phyloP scores from a whole-genome alignment of 2,329 filamentous ascomycete species.

The Sphaerulina vaccinii region DNA sequence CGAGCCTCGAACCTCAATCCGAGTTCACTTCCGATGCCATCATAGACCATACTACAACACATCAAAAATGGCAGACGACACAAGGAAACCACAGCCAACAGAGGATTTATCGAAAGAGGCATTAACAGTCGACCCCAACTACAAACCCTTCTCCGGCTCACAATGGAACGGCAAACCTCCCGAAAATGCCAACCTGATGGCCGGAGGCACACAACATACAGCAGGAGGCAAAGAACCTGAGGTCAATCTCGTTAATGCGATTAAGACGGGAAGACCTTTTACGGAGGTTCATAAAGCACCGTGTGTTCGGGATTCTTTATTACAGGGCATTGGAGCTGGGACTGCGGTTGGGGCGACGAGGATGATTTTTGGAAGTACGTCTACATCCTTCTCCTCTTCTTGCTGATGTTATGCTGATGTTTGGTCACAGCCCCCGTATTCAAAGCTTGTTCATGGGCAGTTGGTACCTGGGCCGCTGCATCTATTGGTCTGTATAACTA shows the following conservation, averaged over 20 bases:
- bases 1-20: background rate
- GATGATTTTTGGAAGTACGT: constrained; percentile 71
- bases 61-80: constrained; percentile 48
- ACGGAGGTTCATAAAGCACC: constrained; percentile 72
- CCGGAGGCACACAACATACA: constrained; percentile 59
- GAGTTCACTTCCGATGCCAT: constrained; percentile 3
- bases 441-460: constrained; percentile 79
- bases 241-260: constrained; percentile 53
- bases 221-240: constrained; percentile 64
- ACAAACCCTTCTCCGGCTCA: constrained; percentile 36
- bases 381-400: background rate
- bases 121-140: constrained; percentile 33
- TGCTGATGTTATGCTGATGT: constrained; percentile 13
- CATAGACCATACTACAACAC: constrained; percentile 14
- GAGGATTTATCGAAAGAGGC: constrained; percentile 33
- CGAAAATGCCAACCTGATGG: constrained; percentile 56
- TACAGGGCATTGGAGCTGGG: constrained; percentile 79
- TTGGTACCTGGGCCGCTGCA: constrained; percentile 69
- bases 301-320: constrained; percentile 77
- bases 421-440: constrained; percentile 55
- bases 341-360: constrained; percentile 72
- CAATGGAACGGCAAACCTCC: constrained; percentile 39
- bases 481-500: constrained; percentile 78
- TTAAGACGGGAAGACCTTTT: constrained; percentile 68
- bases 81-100: constrained; percentile 34